Evolutionary conservation across 306 rosid species (phyloP), one percentile per base, ranked within the genome.

Genomic region (Herpetospermum pedunculosum): DNA sequence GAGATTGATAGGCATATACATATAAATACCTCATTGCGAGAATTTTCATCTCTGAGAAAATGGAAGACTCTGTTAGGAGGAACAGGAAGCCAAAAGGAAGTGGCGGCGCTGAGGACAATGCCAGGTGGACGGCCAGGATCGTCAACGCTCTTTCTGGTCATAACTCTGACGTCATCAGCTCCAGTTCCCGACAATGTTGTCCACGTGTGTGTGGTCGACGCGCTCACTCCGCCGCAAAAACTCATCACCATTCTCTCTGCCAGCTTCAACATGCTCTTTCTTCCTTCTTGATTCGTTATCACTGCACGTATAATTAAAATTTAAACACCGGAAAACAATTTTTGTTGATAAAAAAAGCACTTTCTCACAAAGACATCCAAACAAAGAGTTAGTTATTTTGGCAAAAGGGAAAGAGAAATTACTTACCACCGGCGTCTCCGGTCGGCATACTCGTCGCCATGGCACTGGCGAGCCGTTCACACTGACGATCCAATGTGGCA

Each of bases 21-120:
- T n/a, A n/a, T n/a, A n/a, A n/a, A n/a, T 48, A 70, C 99, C 99
- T 95, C 97, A 30, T 68, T 95, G 44, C 97, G 84, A 21, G 96
- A 88, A 79, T 89, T 89, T 76, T 92, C 97, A 40, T 92, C 96
- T 5, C 96, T 96, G 70, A 95, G 97, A 73, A 95, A 92, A 48
- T 92, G 88, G 62, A 95, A 95, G 10, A 92, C 97, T 58, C 90
- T 81, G 26, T 83, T 85, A 0, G 99, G 97, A 0, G 99, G 75
- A 63, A 95, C 93, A 0, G 99, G 99, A 21, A 95, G 93, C 99
- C 99, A 95, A 62, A 95, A 89, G n/a, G 97, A 95, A 53, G 99
- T 95, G 34, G 99, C 99, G 30, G 97, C 99, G 47, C 97, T 89
- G 5, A 95, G 91, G 74, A 95, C 99, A 44, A 95, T 89, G 6